These are phyloP conservation scores for Cystobasidium pallidum DNA, from an alignment of 1,284 basidiomycete species.

Conservation along the genomic window DNA sequence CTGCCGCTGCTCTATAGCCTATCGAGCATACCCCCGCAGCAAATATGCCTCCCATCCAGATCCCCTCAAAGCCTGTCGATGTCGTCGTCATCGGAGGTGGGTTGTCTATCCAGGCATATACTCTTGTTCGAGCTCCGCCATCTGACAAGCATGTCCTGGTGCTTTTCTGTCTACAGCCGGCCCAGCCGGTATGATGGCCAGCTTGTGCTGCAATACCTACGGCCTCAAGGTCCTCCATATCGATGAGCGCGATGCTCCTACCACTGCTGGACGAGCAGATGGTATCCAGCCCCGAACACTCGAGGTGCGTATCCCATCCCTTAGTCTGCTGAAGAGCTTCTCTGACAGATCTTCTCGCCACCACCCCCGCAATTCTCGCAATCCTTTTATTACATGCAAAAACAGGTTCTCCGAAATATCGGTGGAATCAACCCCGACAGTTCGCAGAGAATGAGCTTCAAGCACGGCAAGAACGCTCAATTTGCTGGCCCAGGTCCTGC, in stretches of 20 bases:
- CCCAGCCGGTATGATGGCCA: slow-evolving; percentile 44
- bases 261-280: slow-evolving; percentile 57
- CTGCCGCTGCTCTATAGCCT: not conserved
- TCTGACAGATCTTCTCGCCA: slow-evolving; percentile 11
- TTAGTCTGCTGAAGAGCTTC: not conserved
- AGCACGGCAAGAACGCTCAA: slow-evolving; percentile 45
- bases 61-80: slow-evolving; percentile 43
- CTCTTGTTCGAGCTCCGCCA: not conserved
- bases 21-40: not conserved
- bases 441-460: slow-evolving; percentile 30
- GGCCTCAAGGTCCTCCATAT: slow-evolving; percentile 51
- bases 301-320: slow-evolving; percentile 47
- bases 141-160: not conserved
- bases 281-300: slow-evolving; percentile 57
- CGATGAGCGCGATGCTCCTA: slow-evolving; percentile 57
- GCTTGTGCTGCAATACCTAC: slow-evolving; percentile 50
- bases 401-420: slow-evolving; percentile 52
- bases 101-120: not conserved
- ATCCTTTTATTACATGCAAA: not conserved
- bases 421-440: slow-evolving; percentile 48
- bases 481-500: slow-evolving; percentile 48
- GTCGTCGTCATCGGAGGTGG: slow-evolving; percentile 44
- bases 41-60: slow-evolving; percentile 41
- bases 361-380: slow-evolving; percentile 8
- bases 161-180: slow-evolving; percentile 22